Base-by-base conservation (phyloP, 495 filamentous ascomycete species). In the Penicillium cinerascens region DNA sequence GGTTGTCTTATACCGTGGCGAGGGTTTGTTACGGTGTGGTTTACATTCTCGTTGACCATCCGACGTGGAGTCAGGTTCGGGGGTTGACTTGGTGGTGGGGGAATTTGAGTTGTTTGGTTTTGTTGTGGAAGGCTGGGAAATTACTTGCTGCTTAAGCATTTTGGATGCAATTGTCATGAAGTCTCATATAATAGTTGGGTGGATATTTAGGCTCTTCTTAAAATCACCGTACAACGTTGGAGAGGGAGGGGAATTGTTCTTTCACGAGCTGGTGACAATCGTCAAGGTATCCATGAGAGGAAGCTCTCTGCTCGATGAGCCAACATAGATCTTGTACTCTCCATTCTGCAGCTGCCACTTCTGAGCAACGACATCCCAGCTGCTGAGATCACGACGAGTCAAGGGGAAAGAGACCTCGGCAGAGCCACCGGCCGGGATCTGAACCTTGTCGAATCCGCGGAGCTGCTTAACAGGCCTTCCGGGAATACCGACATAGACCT, bases 381-480 rank as follows among this genome's bases (percentile, higher is more conserved):
- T 78, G 54, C 82, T 86, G 51, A 88, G 50, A 59, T 88, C 86
- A 42, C 81, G 74, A 55, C 84, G 75, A 44, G 76, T 84, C 40
- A 89, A 55, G 37, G 72, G 62, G 59, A 88, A 81, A n/a, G 59
- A 55, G 1, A 87, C 75, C 29, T 61, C 65, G 33, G 64, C 58
- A 39, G 70, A 75, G 47, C 65, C 56, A 0, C 75, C 76, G 0
- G 72, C 64, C 15, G 68, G 55, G 6, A 85, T 43, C 3, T 17
- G 42, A 5, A 78, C 69, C 64, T 88, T 88, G 37, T 77, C 77
- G 58, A 88, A 89, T 13, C 85, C 86, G 9, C 86, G 68, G n/a
- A 89, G 65, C 61, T 86, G 82, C 50, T 76, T 68, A 6, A 81
- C 71, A 0, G 83, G 84, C 17, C 70, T 74, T 29, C 53, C 53